Percentiles rank a stretch among this genome's conserved stretches.
Evolutionary conservation across 2,329 filamentous ascomycete species (phyloP).

Genomic region (Colletotrichum lini): DNA sequence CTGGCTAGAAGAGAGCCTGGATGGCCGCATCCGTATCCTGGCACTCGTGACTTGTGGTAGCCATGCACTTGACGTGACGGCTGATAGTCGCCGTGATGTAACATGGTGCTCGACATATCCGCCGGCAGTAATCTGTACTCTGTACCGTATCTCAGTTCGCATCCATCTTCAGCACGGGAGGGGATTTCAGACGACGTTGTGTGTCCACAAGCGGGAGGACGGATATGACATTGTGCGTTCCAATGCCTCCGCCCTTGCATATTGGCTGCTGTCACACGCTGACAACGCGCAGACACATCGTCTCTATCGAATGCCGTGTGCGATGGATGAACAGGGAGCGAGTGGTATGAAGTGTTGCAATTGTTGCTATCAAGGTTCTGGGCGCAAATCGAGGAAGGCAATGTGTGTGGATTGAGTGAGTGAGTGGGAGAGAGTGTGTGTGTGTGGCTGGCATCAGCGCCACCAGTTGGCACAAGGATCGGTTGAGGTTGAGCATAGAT

Average conservation of each 20-base stretch:
- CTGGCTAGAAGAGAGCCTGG: not conserved
- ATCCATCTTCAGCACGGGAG: constrained; percentile 4
- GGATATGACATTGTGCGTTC: constrained; percentile 16
- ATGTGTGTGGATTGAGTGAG: constrained; percentile 3
- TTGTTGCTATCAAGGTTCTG: not conserved
- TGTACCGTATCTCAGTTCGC: constrained; percentile 8
- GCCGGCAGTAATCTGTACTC: not conserved
- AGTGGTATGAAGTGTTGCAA: not conserved
- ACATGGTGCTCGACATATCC: constrained; percentile 11
- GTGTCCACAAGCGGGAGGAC: not conserved
- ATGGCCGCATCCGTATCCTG: constrained; percentile 12
- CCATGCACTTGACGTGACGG: not conserved
- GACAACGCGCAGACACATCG: constrained; percentile 3
- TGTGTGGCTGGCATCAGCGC: not conserved
- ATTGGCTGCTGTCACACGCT: constrained; percentile 15
- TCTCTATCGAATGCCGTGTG: constrained; percentile 24
- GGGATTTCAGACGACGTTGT: constrained; percentile 25
- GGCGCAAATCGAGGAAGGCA: constrained; percentile 15
- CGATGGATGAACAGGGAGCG: constrained; percentile 8
- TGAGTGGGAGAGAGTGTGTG: too few relatives aligned
- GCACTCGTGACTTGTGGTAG: not conserved
- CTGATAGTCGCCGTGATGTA: not conserved
- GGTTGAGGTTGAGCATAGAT: constrained; percentile 8
- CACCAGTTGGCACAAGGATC: constrained; percentile 13
- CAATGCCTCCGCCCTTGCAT: constrained; percentile 38